phyloP scores from a whole-genome alignment of 1,139 yeast genomes.

The Protomyces lactucae-debilis region DNA sequence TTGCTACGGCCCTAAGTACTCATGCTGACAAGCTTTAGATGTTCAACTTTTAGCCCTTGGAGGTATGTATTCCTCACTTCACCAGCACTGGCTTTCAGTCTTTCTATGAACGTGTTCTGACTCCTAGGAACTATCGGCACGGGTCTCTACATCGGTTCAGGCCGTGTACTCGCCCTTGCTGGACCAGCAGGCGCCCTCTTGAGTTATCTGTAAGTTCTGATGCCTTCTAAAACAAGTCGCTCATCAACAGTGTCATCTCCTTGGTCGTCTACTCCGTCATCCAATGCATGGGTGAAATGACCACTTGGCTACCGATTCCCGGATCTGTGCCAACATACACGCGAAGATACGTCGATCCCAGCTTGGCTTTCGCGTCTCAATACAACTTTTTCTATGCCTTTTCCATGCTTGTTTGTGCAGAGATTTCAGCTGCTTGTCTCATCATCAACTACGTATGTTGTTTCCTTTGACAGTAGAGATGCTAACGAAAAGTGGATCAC shows the following conservation, averaged over 20 bases:
- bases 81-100: background rate
- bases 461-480: background rate
- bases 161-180: conserved; percentile 54
- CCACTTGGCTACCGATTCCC: conserved; percentile 72
- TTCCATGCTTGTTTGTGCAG: conserved; percentile 58
- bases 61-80: conserved; percentile 37
- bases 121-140: conserved; percentile 32
- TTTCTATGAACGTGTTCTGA: background rate
- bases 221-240: conserved; percentile 1
- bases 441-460: conserved; percentile 37
- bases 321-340: conserved; percentile 56
- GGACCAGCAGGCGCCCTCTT: conserved; percentile 62
- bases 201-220: conserved; percentile 42
- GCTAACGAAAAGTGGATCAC: conserved; percentile 32
- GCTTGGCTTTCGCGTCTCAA: conserved; percentile 60
- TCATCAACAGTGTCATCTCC: background rate
- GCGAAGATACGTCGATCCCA: conserved; percentile 11
- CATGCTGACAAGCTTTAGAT: background rate
- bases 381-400: conserved; percentile 84
- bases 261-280: conserved; percentile 64
- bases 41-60: conserved; percentile 73
- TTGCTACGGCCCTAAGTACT: background rate
- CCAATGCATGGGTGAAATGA: conserved; percentile 80
- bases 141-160: conserved; percentile 55
- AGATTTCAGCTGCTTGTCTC: conserved; percentile 42